Evolutionary conservation across 257 asterid species (phyloP).

Genomic region (Solanum ossicruentum): DNA sequence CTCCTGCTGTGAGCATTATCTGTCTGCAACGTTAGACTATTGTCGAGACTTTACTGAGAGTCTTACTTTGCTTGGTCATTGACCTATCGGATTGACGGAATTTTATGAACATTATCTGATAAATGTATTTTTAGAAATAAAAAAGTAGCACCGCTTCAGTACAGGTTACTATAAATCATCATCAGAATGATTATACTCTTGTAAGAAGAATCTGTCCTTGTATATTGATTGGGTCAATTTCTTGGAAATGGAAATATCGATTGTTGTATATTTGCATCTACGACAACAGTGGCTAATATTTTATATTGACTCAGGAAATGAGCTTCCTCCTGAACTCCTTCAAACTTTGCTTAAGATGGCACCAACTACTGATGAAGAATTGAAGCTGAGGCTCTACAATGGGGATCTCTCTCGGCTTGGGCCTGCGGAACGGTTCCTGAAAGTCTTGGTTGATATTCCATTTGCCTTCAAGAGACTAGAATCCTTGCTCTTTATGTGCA

Average conservation of each 20-base stretch:
- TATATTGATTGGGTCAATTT: not conserved
- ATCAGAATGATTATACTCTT: not conserved
- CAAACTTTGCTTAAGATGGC: slow-evolving; percentile 78
- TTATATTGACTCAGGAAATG: slow-evolving; percentile 48
- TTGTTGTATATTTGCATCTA: not conserved
- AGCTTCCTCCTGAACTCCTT: slow-evolving; percentile 77
- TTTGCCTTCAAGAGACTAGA: slow-evolving; percentile 76
- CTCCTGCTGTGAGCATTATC: not conserved
- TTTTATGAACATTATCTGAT: not conserved
- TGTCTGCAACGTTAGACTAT: not conserved
- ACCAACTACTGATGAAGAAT: slow-evolving; percentile 79
- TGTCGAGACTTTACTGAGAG: not conserved
- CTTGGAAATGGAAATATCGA: not conserved
- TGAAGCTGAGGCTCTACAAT: slow-evolving; percentile 58
- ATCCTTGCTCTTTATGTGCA: slow-evolving; percentile 60
- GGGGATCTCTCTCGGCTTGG: slow-evolving; percentile 81
- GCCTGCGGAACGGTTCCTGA: slow-evolving; percentile 77
- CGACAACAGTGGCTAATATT: not conserved
- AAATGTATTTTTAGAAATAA: not conserved
- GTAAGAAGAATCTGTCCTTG: not conserved
- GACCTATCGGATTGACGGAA: not conserved
- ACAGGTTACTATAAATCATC: not conserved
- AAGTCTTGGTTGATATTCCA: slow-evolving; percentile 69
- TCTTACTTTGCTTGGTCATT: not conserved
- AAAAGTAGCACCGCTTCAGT: not conserved